phyloP scores from a whole-genome alignment of 1,284 basidiomycete species.

The Phlebopus sp. region DNA sequence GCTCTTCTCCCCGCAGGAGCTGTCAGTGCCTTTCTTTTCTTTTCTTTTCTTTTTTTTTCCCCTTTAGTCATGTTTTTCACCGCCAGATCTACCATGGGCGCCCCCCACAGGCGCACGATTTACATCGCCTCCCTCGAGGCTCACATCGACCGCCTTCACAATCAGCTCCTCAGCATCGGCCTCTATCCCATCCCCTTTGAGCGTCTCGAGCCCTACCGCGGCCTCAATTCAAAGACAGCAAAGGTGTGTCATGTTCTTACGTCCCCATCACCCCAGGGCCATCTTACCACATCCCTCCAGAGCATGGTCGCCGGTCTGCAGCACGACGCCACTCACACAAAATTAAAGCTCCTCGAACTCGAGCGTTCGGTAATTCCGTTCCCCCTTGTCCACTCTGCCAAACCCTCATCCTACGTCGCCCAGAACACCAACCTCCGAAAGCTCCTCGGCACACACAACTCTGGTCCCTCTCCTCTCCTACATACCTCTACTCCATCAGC shows the following conservation, averaged over 20 bases:
- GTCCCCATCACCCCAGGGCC: not conserved
- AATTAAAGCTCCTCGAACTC: constrained; percentile 61
- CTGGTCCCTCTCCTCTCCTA: constrained; percentile 18
- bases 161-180: constrained; percentile 47
- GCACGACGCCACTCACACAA: constrained; percentile 54
- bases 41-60: not conserved
- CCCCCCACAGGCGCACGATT: constrained; percentile 57
- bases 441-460: constrained; percentile 27
- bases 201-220: constrained; percentile 54
- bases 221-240: constrained; percentile 67
- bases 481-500: constrained; percentile 28
- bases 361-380: constrained; percentile 52
- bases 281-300: constrained; percentile 32
- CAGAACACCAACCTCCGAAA: constrained; percentile 33
- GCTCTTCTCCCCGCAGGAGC: constrained; percentile 62
- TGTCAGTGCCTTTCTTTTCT: constrained; percentile 46
- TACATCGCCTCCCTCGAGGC: constrained; percentile 62
- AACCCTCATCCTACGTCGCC: not conserved
- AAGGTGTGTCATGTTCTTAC: constrained; percentile 44
- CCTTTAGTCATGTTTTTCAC: not conserved
- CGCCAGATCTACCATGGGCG: constrained; percentile 58
- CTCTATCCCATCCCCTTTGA: constrained; percentile 52
- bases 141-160: constrained; percentile 58
- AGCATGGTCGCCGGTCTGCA: constrained; percentile 71
- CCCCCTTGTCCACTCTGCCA: not conserved